Conservation (phyloP, 2,329 filamentous ascomycete genomes). For the Thermomyces lanuginosus region DNA sequence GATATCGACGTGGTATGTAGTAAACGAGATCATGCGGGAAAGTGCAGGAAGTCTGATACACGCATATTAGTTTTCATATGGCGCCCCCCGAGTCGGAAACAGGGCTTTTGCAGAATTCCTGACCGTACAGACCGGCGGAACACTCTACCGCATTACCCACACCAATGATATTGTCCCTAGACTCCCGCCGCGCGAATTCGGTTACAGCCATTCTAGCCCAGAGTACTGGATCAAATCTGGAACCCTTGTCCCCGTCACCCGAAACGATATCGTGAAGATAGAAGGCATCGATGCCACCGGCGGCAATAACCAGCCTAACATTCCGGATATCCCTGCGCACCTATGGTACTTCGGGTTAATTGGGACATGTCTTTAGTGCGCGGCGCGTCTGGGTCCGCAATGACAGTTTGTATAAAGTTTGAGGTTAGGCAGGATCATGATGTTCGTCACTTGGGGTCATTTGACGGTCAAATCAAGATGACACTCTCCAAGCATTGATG, state of each 20-base stretch:
- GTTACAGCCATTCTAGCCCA: constrained; percentile 21
- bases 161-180: constrained; percentile 23
- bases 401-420: too few relatives aligned
- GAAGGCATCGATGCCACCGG: constrained; percentile 16
- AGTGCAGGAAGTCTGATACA: too few relatives aligned
- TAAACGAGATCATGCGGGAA: too few relatives aligned
- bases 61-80: constrained; percentile 27
- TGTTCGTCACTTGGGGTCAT: too few relatives aligned
- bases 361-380: too few relatives aligned
- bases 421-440: too few relatives aligned
- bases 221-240: constrained; percentile 28
- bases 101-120: constrained; percentile 22
- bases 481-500: too few relatives aligned
- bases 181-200: constrained; percentile 17
- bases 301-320: constrained; percentile 18
- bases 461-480: too few relatives aligned
- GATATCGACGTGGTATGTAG: constrained; percentile 26
- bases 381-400: too few relatives aligned
- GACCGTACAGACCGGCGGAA: constrained; percentile 15
- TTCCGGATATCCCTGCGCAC: constrained; percentile 15
- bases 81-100: constrained; percentile 28
- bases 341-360: constrained; percentile 15
- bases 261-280: constrained; percentile 18
- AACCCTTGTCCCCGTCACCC: constrained; percentile 14
- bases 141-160: constrained; percentile 24